Evolutionary conservation across 495 filamentous ascomycete species (phyloP).

Genomic region (Podospora pseudocomata): DNA sequence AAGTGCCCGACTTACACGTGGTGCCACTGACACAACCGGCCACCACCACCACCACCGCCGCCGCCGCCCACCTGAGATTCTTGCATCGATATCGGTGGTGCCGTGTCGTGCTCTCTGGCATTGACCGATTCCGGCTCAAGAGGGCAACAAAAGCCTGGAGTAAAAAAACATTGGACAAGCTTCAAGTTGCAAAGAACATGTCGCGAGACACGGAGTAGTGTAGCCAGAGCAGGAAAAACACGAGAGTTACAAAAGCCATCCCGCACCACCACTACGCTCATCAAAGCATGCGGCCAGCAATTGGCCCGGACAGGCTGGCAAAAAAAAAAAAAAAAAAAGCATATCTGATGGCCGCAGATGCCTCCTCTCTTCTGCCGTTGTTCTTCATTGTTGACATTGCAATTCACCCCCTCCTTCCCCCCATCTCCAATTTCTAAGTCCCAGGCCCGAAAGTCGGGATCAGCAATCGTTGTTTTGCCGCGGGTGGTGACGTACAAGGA

Average conservation of each 20-base stretch:
- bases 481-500: neutral
- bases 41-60: conserved; percentile 1
- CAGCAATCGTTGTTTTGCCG: neutral
- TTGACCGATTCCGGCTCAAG: neutral
- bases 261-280: neutral
- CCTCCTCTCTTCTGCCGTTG: neutral
- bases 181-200: conserved; percentile 4
- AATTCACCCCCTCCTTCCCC: no score
- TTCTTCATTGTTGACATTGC: neutral
- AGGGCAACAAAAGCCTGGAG: neutral
- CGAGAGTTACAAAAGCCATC: conserved; percentile 11
- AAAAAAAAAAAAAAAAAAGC: neutral
- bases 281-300: neutral
- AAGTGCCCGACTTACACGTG: conserved; percentile 37
- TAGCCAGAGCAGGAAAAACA: conserved; percentile 8
- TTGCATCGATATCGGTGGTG: neutral
- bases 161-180: neutral
- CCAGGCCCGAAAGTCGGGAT: neutral
- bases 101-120: neutral
- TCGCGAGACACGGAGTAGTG: conserved; percentile 12
- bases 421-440: neutral
- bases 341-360: neutral
- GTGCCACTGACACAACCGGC: conserved; percentile 25
- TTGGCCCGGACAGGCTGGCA: neutral
- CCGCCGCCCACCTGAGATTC: conserved; percentile 2